Evolutionary conservation across 1,284 basidiomycete genomes (phyloP), one percentile per base, ranked within the genome.

Genomic region (Rhodotorula sp.): DNA sequence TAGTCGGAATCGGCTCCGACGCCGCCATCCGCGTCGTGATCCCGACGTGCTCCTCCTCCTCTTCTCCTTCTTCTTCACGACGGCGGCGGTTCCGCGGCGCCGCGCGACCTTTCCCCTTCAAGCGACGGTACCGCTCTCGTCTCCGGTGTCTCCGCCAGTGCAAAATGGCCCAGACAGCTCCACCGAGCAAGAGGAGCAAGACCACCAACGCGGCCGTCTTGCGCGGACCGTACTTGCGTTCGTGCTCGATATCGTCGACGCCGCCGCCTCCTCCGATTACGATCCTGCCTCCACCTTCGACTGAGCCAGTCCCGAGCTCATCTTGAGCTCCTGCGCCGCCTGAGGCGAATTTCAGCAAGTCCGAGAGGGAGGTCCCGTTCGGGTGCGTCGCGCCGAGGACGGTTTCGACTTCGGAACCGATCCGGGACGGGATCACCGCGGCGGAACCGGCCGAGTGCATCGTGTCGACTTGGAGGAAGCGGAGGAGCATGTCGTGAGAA

Each of bases 401-500:
- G n/a, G 72, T 64, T 8, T 64, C 72, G 0, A 46, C 29, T 44
- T 67, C 45, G 20, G 45, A 10, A 37, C 72, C 67, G 46, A 95
- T 83, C 49, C 85, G 86, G 71, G 89, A 92, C 14, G 91, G 89
- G 86, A 78, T 83, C 80, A 42, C 88, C 86, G 48, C 91, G 86
- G 72, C 89, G 84, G 68, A 89, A 14, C 81, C 93, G 5, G 89
- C 84, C 62, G 96, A 85, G 7, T 87, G 85, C 42, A 88, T 86
- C 76, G 94, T 90, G 82, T 98, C 89, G 69, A 95, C 87, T 59
- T 86, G 87, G 88, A 96, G 93, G 83, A 97, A 97, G 22, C 94
- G 91, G 62, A 95, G 87, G 77, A 99, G 95, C 96, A 99, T 98
- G 81, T 99, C 95, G 80, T 98, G 94, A 7, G 93, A 85, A 44